Evolutionary conservation across 2,329 filamentous ascomycete genomes (phyloP).

Genomic region (Ascochyta lentis): DNA sequence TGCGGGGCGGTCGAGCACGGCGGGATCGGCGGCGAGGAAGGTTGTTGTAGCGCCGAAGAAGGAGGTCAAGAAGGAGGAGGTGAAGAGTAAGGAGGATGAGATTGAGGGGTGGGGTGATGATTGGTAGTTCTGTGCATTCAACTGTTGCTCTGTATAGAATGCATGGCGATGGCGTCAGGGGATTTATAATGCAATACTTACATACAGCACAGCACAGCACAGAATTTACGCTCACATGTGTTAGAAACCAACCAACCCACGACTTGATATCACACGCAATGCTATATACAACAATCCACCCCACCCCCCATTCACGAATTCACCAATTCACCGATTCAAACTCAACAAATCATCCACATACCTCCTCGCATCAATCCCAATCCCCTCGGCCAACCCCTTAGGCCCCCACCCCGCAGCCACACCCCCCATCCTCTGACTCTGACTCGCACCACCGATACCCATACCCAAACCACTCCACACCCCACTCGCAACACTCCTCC

Average conservation of each 20-base stretch:
- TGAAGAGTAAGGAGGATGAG: slow-evolving; percentile 52
- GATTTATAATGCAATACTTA: background rate
- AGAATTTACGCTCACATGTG: background rate
- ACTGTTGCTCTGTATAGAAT: background rate
- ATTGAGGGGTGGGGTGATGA: slow-evolving; percentile 50
- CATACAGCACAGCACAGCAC: background rate
- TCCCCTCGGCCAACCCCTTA: slow-evolving; percentile 70
- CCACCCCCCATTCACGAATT: too few relatives aligned
- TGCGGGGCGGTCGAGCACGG: slow-evolving; percentile 38
- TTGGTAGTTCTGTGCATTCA: slow-evolving; percentile 33
- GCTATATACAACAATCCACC: too few relatives aligned
- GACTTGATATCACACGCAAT: too few relatives aligned
- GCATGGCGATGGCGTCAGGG: slow-evolving; percentile 31
- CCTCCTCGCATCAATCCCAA: slow-evolving; percentile 76
- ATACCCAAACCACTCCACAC: slow-evolving; percentile 42
- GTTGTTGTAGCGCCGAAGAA: slow-evolving; percentile 38
- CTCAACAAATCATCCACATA: slow-evolving; percentile 77
- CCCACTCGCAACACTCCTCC: slow-evolving; percentile 38
- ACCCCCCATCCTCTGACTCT: slow-evolving; percentile 45
- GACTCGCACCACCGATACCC: slow-evolving; percentile 7
- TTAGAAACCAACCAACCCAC: too few relatives aligned
- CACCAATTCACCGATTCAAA: slow-evolving; percentile 55
- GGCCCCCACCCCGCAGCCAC: slow-evolving; percentile 61
- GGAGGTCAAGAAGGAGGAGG: slow-evolving; percentile 40
- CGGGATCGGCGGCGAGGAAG: slow-evolving; percentile 40